Base-by-base conservation (phyloP, 2,329 filamentous ascomycete species). In the Fusarium devonianum region DNA sequence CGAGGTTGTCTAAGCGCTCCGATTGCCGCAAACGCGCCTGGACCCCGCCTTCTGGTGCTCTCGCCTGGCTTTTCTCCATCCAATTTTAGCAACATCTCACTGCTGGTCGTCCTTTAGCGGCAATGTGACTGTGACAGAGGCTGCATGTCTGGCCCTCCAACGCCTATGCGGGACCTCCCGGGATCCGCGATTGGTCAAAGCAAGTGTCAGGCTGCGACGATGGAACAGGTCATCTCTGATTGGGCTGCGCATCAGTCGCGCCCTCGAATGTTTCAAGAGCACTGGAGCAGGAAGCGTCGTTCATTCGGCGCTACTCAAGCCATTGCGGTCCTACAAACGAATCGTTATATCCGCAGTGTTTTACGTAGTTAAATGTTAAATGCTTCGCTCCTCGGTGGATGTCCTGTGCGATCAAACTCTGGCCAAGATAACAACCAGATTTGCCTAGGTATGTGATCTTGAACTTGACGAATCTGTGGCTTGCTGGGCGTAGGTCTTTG, bases 1-100 rank as follows among this genome's bases (percentile, higher is more conserved):
- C n/a, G n/a, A n/a, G n/a, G n/a, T n/a, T n/a, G n/a, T n/a, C n/a
- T 35, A 52, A 52, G 44, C 49, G 49, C 49, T 38, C 33, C 42
- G 16, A 26, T 48, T 52, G 33, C 49, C 49, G 49, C 49, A 47
- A 33, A 19, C 44, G 49, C 44, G 48, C 19, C 22, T 34, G 19
- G 33, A 12, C 17, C 11, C 35, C 21, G 16, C 14, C 28, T n/a
- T 36, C 12, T 25, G 19, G 30, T 22, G 14, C 16, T 35, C 30
- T 28, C 45, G 29, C 39, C 18, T 41, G 36, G 30, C 34, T 36
- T 14, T 19, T 18, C 4, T 18, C 16, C 14, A 35, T 14, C 46
- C 21, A 19, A 33, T 44, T 44, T 49, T 49, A 49, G 46, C 11
- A 49, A 32, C 46, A 49, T 34, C 9, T 2, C 4, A 17, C 29